Conservation (phyloP, 208 protist species). For the Acanthamoeba triangularis region DNA sequence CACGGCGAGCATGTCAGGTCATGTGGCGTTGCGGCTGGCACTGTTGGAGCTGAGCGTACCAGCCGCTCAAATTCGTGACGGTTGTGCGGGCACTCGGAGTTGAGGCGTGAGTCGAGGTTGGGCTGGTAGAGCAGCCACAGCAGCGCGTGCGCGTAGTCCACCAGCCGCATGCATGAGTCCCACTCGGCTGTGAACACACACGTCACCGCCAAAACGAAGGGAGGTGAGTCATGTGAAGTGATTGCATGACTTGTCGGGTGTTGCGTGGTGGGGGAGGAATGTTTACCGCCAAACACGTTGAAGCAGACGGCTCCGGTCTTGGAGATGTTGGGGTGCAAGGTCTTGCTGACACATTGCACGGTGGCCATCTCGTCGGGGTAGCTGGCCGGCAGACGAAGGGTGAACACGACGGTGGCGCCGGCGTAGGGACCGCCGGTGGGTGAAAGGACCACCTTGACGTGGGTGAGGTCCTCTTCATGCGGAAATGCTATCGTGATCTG, state of each 20-base stretch:
- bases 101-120: conserved; percentile 53
- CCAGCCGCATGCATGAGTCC: conserved; percentile 24
- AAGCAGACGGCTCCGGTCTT: conserved; percentile 23
- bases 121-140: conserved; percentile 58
- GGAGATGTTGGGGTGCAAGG: conserved; percentile 35
- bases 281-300: conserved; percentile 24
- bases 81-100: not conserved
- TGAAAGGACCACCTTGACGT: not conserved
- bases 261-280: not conserved
- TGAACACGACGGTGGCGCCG: not conserved
- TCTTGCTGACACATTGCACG: not conserved
- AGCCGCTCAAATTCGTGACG: not conserved
- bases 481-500: conserved; percentile 2
- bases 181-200: not conserved
- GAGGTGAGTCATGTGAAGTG: not conserved
- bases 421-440: conserved; percentile 24
- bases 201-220: not conserved
- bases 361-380: not conserved
- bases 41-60: not conserved
- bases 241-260: not conserved
- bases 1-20: not conserved
- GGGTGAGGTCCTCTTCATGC: not conserved
- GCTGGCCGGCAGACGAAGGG: not conserved
- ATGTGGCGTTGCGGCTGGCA: not conserved
- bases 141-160: conserved; percentile 39